phyloP scores from a whole-genome alignment of 2,329 filamentous ascomycete genomes.

The Trichoderma oligosporum region DNA sequence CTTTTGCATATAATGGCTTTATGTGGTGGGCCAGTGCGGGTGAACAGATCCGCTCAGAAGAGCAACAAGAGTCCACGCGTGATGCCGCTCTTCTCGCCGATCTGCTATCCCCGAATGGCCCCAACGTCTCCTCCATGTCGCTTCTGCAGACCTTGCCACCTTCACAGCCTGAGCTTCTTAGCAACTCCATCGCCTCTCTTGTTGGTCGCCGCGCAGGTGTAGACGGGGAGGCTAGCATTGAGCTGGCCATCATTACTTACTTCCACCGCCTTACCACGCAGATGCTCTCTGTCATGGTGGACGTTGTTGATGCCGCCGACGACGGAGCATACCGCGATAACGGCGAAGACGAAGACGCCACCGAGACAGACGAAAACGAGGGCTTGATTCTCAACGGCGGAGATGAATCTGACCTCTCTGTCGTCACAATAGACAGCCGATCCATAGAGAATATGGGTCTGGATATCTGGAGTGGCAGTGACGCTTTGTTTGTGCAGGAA shows the following conservation, averaged over 20 bases:
- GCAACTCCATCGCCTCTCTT: slow-evolving; percentile 46
- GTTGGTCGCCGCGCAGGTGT: slow-evolving; percentile 35
- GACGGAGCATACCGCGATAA: slow-evolving; percentile 39
- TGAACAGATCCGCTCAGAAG: slow-evolving; percentile 61
- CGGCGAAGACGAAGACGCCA: slow-evolving; percentile 36
- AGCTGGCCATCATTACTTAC: slow-evolving; percentile 73
- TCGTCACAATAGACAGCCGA: slow-evolving; percentile 57
- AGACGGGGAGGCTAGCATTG: slow-evolving; percentile 48
- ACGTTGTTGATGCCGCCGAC: slow-evolving; percentile 52
- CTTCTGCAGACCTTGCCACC: slow-evolving; percentile 28
- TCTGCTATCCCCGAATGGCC: slow-evolving; percentile 35
- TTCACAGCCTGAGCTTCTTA: slow-evolving; percentile 33
- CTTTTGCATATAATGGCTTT: slow-evolving; percentile 75
- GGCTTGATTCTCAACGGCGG: slow-evolving; percentile 26
- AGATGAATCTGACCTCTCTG: slow-evolving; percentile 36
- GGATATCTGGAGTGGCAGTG: slow-evolving; percentile 70
- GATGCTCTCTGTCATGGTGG: slow-evolving; percentile 59
- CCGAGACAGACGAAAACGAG: slow-evolving; percentile 29
- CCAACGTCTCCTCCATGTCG: slow-evolving; percentile 29
- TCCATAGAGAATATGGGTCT: slow-evolving; percentile 69
- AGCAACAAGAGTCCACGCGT: slow-evolving; percentile 54
- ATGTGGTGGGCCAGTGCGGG: slow-evolving; percentile 89
- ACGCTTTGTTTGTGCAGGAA: slow-evolving; percentile 65
- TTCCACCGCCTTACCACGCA: slow-evolving; percentile 72
- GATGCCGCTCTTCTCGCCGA: slow-evolving; percentile 56